Percentiles rank a stretch among this genome's conserved stretches.
Evolutionary conservation across 2,329 filamentous ascomycete genomes (phyloP).

Genomic region (Stagonosporopsis chrysanthemi): DNA sequence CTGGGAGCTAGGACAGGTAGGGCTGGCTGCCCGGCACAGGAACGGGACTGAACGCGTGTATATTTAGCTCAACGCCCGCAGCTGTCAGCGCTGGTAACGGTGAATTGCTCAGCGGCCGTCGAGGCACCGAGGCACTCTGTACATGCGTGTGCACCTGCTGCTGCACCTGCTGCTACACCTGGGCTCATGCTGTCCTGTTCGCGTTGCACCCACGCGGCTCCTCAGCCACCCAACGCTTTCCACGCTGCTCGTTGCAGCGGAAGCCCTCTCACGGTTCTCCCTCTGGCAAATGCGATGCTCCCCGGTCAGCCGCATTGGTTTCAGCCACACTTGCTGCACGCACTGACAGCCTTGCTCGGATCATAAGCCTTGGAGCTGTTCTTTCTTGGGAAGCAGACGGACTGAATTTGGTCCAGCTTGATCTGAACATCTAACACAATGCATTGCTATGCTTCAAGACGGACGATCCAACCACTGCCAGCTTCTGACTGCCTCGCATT

Average conservation of each 20-base stretch:
- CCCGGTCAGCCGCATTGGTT: constrained; percentile 14
- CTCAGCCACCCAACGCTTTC: constrained; percentile 16
- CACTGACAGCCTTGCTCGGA: constrained; percentile 7
- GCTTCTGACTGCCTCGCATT: not conserved
- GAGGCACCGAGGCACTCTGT: not conserved
- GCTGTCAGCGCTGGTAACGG: not conserved
- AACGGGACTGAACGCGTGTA: constrained; percentile 6
- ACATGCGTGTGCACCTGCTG: not conserved
- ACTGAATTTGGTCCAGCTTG: not conserved
- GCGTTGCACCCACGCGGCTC: constrained; percentile 6
- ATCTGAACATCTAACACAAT: not conserved
- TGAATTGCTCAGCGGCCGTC: too few species aligned
- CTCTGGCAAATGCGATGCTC: constrained; percentile 3
- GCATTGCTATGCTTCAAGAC: not conserved
- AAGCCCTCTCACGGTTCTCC: constrained; percentile 7
- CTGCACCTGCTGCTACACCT: not conserved
- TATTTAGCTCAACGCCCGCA: constrained; percentile 8
- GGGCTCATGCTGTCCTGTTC: constrained; percentile 6
- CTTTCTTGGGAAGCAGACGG: not conserved
- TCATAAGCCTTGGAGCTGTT: not conserved
- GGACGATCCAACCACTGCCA: not conserved
- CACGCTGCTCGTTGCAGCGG: constrained; percentile 1
- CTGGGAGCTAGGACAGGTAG: constrained; percentile 8
- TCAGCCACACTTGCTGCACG: constrained; percentile 18
- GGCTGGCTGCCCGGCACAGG: constrained; percentile 1